Evolutionary conservation across 768 basidiomycete genomes (phyloP), one percentile per base, ranked within the genome.

Genomic region (Auriscalpium microsporum): DNA sequence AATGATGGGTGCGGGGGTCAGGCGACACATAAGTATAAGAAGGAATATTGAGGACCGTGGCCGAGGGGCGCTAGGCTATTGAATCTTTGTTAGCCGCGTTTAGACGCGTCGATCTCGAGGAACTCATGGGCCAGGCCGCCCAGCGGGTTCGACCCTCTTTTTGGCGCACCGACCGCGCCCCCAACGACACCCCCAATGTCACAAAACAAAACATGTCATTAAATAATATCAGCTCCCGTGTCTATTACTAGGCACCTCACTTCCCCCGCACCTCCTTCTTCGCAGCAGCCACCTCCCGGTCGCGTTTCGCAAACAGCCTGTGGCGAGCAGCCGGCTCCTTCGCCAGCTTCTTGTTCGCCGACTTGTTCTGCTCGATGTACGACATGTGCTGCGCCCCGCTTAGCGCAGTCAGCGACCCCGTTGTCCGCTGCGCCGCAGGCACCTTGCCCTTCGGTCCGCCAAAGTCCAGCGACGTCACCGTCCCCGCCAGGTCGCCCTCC

Each of bases 331-430:
- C 74, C 23, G 63, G 64, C 47, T 77, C 76, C 53, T 69, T 68
- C 28, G 86, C 81, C 10, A 90, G 75, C 55, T 81, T 82, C 75
- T 87, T 89, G 77, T 94, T 94, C 50, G 84, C 88, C 19, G 86
- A 87, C 69, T 90, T 91, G 73, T 94, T 93, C 69, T 91, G 87
- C 71, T 94, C 92, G 48, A 91, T 78, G 64, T 94, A 94, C 48
- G 88, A 90, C 91, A 94, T 93, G 63, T 90, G 90, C 63, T 90
- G 88, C 4, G 82, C 90, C 35, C 93, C 93, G 67, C 88, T 90
- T 61, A 95, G 76, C 37, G 90, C 87, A 2, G 83, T 81, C 44
- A 94, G 75, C 42, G 86, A 88, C 0, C 91, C 92, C 2, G 86
- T 84, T 48, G 88, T 90, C 58, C 90, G 79, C 62, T 90, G 87